A percentile compares a stretch with the other conserved stretches of the same genome.
Conservation (phyloP, 2,329 filamentous ascomycete species). For the Domatiomyces catenatus region DNA sequence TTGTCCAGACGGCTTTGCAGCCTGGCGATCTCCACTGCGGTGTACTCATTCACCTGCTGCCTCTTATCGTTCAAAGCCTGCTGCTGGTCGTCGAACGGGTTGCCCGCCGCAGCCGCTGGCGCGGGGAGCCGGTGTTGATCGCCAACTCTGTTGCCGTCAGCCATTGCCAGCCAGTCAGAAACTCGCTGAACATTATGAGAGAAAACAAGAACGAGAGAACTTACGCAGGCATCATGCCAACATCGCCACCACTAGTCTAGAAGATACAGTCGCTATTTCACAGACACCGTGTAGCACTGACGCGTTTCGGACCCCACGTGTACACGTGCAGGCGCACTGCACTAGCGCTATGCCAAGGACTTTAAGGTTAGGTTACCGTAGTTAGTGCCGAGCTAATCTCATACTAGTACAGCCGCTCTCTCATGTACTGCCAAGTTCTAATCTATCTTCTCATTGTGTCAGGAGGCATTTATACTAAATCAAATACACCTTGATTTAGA, state of each 20-base stretch:
- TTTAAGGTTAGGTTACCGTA: too few relatives aligned
- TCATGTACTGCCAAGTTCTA: too few relatives aligned
- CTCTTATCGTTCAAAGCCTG: conserved; percentile 21
- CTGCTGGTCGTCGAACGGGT: conserved; percentile 60
- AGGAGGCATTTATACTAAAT: too few relatives aligned
- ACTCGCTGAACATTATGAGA: background rate
- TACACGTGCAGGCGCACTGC: too few relatives aligned
- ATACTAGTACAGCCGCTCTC: too few relatives aligned
- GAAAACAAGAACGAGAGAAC: background rate
- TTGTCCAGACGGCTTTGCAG: conserved; percentile 76
- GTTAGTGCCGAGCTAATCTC: too few relatives aligned
- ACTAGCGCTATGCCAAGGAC: too few relatives aligned
- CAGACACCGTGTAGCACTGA: background rate
- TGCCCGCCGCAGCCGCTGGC: conserved; percentile 31
- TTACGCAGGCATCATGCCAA: conserved; percentile 4
- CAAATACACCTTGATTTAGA: too few relatives aligned
- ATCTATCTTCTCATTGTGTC: too few relatives aligned
- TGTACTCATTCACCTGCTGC: conserved; percentile 61
- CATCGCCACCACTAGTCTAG: background rate
- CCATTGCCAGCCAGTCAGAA: background rate
- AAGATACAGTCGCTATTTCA: background rate
- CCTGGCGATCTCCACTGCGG: conserved; percentile 77
- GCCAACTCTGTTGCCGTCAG: conserved; percentile 9
- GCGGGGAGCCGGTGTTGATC: conserved; percentile 17
- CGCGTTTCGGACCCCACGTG: too few relatives aligned